Evolutionary conservation across 2,329 filamentous ascomycete species (phyloP).

Genomic region (Aspergillus versicolor): DNA sequence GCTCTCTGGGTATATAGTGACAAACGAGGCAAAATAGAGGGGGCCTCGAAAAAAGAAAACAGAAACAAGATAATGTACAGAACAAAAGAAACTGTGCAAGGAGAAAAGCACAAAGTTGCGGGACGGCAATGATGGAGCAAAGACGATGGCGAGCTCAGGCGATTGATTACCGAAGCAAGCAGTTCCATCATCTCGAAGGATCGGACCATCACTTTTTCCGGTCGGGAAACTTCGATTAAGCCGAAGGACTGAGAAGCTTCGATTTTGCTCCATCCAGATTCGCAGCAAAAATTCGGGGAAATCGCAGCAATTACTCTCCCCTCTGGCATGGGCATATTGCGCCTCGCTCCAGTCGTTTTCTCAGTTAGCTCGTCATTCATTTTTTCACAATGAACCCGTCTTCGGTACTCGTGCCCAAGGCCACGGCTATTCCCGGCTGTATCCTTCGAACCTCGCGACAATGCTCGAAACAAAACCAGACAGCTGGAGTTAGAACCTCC

Average conservation of each 20-base stretch:
- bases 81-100: not conserved
- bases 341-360: not conserved
- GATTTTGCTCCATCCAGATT: slow-evolving; percentile 24
- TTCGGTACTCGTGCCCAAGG: slow-evolving; percentile 42
- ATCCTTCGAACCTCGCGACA: slow-evolving; percentile 42
- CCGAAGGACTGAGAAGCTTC: slow-evolving; percentile 34
- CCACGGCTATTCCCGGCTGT: slow-evolving; percentile 42
- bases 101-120: not conserved
- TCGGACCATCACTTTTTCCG: slow-evolving; percentile 31
- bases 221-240: slow-evolving; percentile 33
- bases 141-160: slow-evolving; percentile 16
- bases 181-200: slow-evolving; percentile 30
- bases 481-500: slow-evolving; percentile 28
- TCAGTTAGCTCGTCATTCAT: slow-evolving; percentile 5
- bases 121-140: slow-evolving; percentile 19
- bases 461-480: slow-evolving; percentile 37
- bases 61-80: slow-evolving; percentile 14
- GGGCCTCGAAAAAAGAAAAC: not conserved
- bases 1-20: slow-evolving; percentile 31
- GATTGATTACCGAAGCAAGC: slow-evolving; percentile 32
- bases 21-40: slow-evolving; percentile 13
- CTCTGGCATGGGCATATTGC: slow-evolving; percentile 12
- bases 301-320: not conserved
- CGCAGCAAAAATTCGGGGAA: slow-evolving; percentile 2
- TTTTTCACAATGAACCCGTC: slow-evolving; percentile 39